Evolutionary conservation across 352 stramenopile species (phyloP).

Genomic region (Globisporangium cylindrosporum): DNA sequence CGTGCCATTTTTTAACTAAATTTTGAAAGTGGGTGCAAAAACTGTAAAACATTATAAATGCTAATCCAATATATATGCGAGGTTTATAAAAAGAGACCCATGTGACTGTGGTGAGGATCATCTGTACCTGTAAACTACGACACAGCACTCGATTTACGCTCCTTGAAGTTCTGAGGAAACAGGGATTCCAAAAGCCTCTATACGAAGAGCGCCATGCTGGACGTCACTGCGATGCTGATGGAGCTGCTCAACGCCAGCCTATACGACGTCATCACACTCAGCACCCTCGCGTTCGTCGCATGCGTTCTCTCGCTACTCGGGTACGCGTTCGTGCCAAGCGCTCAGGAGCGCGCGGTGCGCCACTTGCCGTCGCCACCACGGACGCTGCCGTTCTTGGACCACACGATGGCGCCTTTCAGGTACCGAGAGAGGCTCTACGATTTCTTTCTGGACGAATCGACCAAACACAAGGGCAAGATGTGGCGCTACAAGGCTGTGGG

Average conservation of each 20-base stretch:
- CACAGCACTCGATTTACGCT: neutral
- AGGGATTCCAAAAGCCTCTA: neutral
- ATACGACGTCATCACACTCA: neutral
- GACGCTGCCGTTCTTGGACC: slow-evolving; percentile 31
- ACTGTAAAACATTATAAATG: too few relatives aligned
- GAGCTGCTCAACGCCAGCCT: neutral
- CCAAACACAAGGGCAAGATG: slow-evolving; percentile 16
- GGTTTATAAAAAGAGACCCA: too few relatives aligned
- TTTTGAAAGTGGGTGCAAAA: too few relatives aligned
- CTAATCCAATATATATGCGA: too few relatives aligned
- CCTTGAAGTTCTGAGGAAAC: neutral
- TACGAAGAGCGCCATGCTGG: neutral
- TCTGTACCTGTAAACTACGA: too few relatives aligned
- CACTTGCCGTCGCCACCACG: slow-evolving; percentile 15
- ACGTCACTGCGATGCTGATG: neutral
- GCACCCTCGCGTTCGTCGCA: neutral
- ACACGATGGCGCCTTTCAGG: slow-evolving; percentile 27
- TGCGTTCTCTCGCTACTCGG: neutral
- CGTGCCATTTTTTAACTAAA: too few relatives aligned
- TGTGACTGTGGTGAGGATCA: too few relatives aligned
- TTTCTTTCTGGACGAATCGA: slow-evolving; percentile 34
- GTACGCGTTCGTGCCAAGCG: neutral
- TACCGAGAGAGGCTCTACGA: slow-evolving; percentile 31
- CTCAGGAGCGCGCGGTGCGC: slow-evolving; percentile 1
- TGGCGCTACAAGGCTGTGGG: slow-evolving; percentile 11